These are phyloP conservation scores for Eimeria praecox DNA, from an alignment of 169 alveolate species.

Conservation along the genomic window DNA sequence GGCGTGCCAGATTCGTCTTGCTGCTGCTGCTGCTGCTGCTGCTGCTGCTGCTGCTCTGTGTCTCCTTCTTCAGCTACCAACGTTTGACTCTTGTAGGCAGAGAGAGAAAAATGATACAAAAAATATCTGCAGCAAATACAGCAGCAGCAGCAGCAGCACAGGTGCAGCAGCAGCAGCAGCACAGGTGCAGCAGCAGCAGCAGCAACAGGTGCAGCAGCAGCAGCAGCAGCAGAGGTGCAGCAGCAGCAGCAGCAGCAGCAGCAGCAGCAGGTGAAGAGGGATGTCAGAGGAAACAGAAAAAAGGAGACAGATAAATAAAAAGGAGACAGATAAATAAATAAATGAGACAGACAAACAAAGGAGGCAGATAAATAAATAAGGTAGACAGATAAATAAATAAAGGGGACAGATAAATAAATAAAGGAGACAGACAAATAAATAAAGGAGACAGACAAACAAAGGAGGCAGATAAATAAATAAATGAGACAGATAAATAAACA, in stretches of 20 bases:
- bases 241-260: too few species aligned
- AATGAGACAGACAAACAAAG: neutral
- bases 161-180: too few species aligned
- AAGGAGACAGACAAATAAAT: neutral
- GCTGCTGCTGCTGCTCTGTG: conserved; percentile 45
- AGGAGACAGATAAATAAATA: neutral
- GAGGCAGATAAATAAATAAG: too few species aligned
- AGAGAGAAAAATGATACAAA: neutral
- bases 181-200: too few species aligned
- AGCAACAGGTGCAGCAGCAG: conserved; percentile 14
- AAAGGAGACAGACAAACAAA: neutral
- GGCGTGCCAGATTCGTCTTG: conserved; percentile 55
- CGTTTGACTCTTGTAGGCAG: conserved; percentile 25
- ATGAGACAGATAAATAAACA: neutral
- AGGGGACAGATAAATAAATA: neutral
- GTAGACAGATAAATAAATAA: too few species aligned
- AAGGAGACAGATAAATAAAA: too few species aligned
- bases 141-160: too few species aligned
- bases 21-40: conserved; percentile 39
- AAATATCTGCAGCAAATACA: conserved; percentile 17
- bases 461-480: neutral
- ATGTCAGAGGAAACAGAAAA: neutral
- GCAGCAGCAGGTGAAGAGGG: too few species aligned
- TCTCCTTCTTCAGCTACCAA: neutral
- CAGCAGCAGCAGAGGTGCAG: too few species aligned